phyloP scores from a whole-genome alignment of 169 alveolate species.

The Eimeria zaria region DNA sequence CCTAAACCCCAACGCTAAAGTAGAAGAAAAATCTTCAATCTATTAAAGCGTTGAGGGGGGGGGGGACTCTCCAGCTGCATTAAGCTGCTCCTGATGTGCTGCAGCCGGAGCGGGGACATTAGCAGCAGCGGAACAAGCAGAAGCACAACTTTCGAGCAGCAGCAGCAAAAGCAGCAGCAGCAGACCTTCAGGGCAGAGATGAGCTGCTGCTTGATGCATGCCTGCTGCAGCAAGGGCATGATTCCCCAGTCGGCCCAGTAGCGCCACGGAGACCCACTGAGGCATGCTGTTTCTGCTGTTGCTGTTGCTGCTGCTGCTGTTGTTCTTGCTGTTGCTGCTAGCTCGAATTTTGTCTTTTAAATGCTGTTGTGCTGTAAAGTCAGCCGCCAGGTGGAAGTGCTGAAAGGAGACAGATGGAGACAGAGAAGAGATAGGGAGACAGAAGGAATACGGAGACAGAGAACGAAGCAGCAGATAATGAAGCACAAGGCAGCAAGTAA shows the following conservation, averaged over 20 bases:
- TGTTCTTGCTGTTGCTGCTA: background rate
- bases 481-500: background rate
- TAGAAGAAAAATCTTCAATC: too few species aligned
- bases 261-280: slow-evolving; percentile 83
- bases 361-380: slow-evolving; percentile 30
- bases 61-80: too few species aligned
- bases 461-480: background rate
- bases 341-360: slow-evolving; percentile 22
- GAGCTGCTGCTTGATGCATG: slow-evolving; percentile 84
- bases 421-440: background rate
- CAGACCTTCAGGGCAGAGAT: slow-evolving; percentile 34
- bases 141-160: background rate
- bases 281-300: slow-evolving; percentile 58
- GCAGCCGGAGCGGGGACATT: background rate
- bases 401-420: background rate
- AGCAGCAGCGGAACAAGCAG: background rate
- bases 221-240: slow-evolving; percentile 86
- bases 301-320: slow-evolving; percentile 44
- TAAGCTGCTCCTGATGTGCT: slow-evolving; percentile 18
- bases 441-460: background rate
- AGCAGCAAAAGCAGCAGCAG: slow-evolving; percentile 7
- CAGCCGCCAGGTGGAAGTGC: slow-evolving; percentile 24
- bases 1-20: background rate
- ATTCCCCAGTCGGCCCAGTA: slow-evolving; percentile 88
- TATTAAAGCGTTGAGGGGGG: too few species aligned